A percentile compares a stretch with the other conserved stretches of the same genome.
phyloP scores from a whole-genome alignment of 768 basidiomycete species.

The Trametes cingulata region DNA sequence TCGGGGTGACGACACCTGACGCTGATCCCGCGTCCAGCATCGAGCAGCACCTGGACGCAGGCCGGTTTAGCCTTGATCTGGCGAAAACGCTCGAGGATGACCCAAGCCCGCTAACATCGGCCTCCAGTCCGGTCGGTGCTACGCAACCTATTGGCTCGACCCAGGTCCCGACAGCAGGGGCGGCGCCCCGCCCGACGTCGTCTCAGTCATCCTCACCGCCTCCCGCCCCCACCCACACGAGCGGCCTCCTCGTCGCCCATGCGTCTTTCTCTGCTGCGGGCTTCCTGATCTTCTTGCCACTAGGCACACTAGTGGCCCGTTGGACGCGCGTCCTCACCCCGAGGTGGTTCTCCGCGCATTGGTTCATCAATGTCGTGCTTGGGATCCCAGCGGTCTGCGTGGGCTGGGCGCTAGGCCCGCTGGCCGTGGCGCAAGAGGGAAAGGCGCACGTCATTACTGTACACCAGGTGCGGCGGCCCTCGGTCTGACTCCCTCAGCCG shows the following conservation, averaged over 20 bases:
- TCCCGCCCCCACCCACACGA: background rate
- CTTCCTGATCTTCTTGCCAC: constrained; percentile 57
- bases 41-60: constrained; percentile 38
- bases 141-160: constrained; percentile 1
- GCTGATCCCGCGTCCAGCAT: constrained; percentile 34
- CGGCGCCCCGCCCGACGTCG: background rate
- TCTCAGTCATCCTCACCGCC: constrained; percentile 26
- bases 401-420: constrained; percentile 50
- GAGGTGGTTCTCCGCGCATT: constrained; percentile 60
- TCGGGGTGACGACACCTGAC: constrained; percentile 33
- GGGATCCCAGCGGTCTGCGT: constrained; percentile 50
- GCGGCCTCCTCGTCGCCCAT: constrained; percentile 48
- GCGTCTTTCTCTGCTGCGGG: constrained; percentile 52
- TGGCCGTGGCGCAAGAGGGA: constrained; percentile 45
- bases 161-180: background rate
- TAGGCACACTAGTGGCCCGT: constrained; percentile 54
- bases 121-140: constrained; percentile 24
- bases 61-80: constrained; percentile 37
- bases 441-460: constrained; percentile 46
- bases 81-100: constrained; percentile 27
- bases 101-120: too few relatives aligned
- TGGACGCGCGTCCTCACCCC: constrained; percentile 51
- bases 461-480: constrained; percentile 45
- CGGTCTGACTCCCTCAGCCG: too few relatives aligned
- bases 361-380: constrained; percentile 48